Conservation (phyloP, 1,139 yeast species). For the Hyphopichia wangnamkhiaoensis region DNA sequence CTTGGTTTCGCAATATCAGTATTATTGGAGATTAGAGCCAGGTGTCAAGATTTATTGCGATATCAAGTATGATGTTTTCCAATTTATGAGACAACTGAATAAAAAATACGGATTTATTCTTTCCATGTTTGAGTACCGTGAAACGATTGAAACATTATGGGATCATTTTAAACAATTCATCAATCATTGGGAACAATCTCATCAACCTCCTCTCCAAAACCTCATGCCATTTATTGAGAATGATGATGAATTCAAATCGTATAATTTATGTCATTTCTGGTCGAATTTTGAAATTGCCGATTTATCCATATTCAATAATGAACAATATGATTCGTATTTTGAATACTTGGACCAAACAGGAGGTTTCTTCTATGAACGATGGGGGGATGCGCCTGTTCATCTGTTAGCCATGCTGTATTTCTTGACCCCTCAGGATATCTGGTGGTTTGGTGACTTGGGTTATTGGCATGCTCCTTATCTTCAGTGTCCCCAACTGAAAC, state of each 20-base stretch:
- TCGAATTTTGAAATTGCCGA: conserved; percentile 40
- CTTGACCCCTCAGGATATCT: conserved; percentile 22
- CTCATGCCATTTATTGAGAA: conserved; percentile 20
- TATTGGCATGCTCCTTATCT: conserved; percentile 36
- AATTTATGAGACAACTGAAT: conserved; percentile 19
- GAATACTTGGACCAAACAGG: conserved; percentile 29
- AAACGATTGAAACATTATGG: conserved; percentile 38
- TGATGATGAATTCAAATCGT: conserved; percentile 22
- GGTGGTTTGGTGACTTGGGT: conserved; percentile 36
- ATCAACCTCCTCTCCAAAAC: conserved; percentile 14
- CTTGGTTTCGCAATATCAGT: conserved; percentile 29
- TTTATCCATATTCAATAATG: conserved; percentile 23
- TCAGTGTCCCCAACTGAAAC: conserved; percentile 31
- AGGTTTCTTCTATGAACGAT: conserved; percentile 41
- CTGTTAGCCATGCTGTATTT: conserved; percentile 29
- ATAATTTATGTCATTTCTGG: conserved; percentile 44
- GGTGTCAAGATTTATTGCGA: conserved; percentile 31
- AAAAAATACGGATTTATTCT: conserved; percentile 29
- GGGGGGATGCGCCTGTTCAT: conserved; percentile 48
- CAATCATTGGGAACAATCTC: conserved; percentile 12
- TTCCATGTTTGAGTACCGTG: conserved; percentile 33
- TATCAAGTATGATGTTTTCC: conserved; percentile 29
- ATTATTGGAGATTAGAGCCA: conserved; percentile 41
- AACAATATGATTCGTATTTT: conserved; percentile 25
- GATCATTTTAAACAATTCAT: conserved; percentile 17